Evolutionary conservation across 139 green algal species (phyloP).

Genomic region (Yamagishiella unicocca): DNA sequence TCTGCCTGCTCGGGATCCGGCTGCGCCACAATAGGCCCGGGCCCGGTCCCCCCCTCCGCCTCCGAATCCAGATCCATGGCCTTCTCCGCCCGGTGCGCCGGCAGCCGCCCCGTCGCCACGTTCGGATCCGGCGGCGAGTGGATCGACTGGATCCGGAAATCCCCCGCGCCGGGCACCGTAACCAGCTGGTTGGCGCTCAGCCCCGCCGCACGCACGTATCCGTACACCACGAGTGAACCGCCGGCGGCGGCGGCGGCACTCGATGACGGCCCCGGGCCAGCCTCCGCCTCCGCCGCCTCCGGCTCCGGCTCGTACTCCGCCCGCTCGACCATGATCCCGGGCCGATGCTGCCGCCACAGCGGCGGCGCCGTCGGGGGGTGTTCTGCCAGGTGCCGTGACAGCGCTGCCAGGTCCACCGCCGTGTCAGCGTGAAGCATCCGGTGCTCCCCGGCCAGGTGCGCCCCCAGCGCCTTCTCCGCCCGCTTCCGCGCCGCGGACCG

Average conservation of each 20-base stretch:
- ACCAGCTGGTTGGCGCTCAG: conserved; percentile 86
- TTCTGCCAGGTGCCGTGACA: conserved; percentile 83
- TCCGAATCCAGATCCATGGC: conserved; percentile 38
- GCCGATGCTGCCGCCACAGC: conserved; percentile 82
- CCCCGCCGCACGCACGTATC: conserved; percentile 76
- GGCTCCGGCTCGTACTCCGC: conserved; percentile 56
- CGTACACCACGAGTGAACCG: conserved; percentile 69
- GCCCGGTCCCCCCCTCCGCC: conserved; percentile 24
- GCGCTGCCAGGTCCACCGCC: conserved; percentile 62
- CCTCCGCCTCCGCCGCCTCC: background rate
- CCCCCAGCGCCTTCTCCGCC: conserved; percentile 70
- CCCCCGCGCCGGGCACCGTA: conserved; percentile 81
- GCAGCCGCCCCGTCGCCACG: background rate
- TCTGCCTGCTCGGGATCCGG: conserved; percentile 69
- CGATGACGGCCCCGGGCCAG: background rate
- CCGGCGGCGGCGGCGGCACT: conserved; percentile 1
- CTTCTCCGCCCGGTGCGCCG: conserved; percentile 29
- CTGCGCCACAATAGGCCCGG: conserved; percentile 57
- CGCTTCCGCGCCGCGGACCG: conserved; percentile 83
- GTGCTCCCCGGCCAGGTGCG: conserved; percentile 70
- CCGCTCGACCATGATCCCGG: conserved; percentile 75
- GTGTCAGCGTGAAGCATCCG: conserved; percentile 70
- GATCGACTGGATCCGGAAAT: conserved; percentile 84
- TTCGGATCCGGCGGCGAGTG: conserved; percentile 59
- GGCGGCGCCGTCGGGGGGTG: conserved; percentile 56